phyloP scores from a whole-genome alignment of 192 early-diverging fungal genomes.

The Phlyctochytrium planicorne region DNA sequence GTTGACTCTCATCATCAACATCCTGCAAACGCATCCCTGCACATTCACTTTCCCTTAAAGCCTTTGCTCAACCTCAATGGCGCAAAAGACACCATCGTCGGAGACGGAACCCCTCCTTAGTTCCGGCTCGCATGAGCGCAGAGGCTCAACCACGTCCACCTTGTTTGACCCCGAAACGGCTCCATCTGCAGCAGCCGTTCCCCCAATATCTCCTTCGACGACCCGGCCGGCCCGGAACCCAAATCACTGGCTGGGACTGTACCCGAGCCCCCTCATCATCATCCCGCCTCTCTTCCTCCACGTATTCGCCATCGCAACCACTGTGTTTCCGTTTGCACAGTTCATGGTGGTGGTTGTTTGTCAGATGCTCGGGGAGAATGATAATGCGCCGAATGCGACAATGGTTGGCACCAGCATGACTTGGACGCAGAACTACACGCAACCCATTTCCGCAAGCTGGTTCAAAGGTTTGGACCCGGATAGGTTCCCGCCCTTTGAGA shows the following conservation, averaged over 20 bases:
- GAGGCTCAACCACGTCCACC: neutral
- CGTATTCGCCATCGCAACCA: constrained; percentile 5
- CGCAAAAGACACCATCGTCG: neutral
- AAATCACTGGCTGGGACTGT: neutral
- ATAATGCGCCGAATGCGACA: neutral
- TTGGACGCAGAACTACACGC: neutral
- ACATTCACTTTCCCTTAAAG: no score
- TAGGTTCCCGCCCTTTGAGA: constrained; percentile 7
- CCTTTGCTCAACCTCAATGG: neutral
- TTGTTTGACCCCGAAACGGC: neutral
- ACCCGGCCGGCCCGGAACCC: neutral
- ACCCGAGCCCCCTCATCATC: constrained; percentile 1
- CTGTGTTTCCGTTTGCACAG: constrained; percentile 11
- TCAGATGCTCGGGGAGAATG: constrained; percentile 5
- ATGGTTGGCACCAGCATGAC: neutral
- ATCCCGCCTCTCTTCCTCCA: constrained; percentile 16
- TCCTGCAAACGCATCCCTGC: no score
- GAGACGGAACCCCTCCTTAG: neutral
- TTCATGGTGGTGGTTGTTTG: constrained; percentile 18
- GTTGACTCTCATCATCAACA: no score
- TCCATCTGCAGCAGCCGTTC: constrained; percentile 20
- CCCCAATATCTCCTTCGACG: constrained; percentile 1
- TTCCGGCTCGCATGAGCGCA: neutral
- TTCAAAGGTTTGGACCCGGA: neutral
- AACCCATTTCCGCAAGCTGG: neutral